Base-by-base conservation (phyloP, 371 early-diverging fungal species). In the Mortierella sp. region DNA sequence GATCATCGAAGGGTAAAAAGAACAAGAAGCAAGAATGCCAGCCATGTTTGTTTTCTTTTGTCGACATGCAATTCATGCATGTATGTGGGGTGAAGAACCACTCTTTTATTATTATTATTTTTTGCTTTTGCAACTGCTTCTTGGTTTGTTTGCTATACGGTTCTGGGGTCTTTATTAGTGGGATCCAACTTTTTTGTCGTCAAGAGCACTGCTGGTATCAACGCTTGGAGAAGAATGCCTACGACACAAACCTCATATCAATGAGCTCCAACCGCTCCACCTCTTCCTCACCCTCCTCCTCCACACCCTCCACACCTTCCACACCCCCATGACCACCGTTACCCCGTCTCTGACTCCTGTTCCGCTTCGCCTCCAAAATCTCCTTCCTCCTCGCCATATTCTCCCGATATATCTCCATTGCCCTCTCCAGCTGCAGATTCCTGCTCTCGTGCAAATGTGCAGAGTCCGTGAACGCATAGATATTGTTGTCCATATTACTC, bases 231-330 rank as follows among this genome's bases (percentile, higher is more conserved):
- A 57, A 10, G 13, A 26, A 16, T 21, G 26, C n/a, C 51, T 61
- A 81, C 57, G 82, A 81, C 51, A 82, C 79, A 43, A 82, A 82
- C 37, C 75, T 75, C 55, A 82, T 40, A 44, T 82, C 82, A 50
- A 82, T 69, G 48, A 78, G 40, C 19, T 75, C 86, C 0, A 87
- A 82, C 9, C 78, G 78, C 16, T 86, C 89, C 79, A 79, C 88
- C 5, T 76, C 76, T 61, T 89, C 88, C 61, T 89, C 89, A 37
- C 86, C 84, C 28, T 87, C 83, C 43, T 31, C 75, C 46, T 61
- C 72, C 57, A 6, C 6, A 40, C 43, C 43, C 43, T 40, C 43
- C 43, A 40, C 43, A 40, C 43, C 43, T 40, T 4, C 43, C 43
- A 40, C 43, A 3, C 14, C 51, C 0, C 10, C 57, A 26, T 2